Percentiles rank a stretch among this genome's conserved stretches.
These are phyloP conservation scores for Sporothrix brunneoviolacea DNA, from an alignment of 2,329 filamentous ascomycete species.

Conservation along the genomic window DNA sequence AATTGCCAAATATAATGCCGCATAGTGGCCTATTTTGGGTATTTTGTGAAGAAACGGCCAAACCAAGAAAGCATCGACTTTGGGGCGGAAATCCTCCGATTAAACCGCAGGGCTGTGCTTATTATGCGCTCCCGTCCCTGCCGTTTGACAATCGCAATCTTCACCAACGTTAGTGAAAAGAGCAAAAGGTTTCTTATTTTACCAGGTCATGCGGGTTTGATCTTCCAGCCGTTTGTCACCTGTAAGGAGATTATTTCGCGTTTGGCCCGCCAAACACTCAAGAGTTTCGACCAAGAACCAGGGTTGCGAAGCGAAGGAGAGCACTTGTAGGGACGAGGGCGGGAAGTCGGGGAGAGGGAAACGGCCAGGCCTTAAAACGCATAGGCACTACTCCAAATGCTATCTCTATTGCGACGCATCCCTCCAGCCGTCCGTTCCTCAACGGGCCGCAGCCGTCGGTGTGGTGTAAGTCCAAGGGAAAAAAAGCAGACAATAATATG, in stretches of 20 bases:
- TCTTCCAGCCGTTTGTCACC: background rate
- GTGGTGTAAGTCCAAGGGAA: background rate
- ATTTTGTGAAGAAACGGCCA: background rate
- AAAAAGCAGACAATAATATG: background rate
- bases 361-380: too few species aligned
- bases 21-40: background rate
- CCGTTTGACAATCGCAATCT: too few species aligned
- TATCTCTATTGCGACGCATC: background rate
- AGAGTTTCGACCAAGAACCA: too few species aligned
- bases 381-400: too few species aligned
- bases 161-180: too few species aligned
- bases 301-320: too few species aligned
- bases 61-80: background rate
- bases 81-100: background rate
- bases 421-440: conserved; percentile 6
- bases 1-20: conserved; percentile 2
- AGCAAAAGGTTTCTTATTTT: too few species aligned
- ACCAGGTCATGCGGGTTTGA: background rate
- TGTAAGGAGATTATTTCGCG: too few species aligned
- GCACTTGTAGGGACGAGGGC: too few species aligned
- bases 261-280: background rate
- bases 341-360: too few species aligned
- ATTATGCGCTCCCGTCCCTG: background rate
- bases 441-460: conserved; percentile 8
- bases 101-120: conserved; percentile 2